Base-by-base conservation (phyloP, 768 basidiomycete species). In the Suillus occidentalis region DNA sequence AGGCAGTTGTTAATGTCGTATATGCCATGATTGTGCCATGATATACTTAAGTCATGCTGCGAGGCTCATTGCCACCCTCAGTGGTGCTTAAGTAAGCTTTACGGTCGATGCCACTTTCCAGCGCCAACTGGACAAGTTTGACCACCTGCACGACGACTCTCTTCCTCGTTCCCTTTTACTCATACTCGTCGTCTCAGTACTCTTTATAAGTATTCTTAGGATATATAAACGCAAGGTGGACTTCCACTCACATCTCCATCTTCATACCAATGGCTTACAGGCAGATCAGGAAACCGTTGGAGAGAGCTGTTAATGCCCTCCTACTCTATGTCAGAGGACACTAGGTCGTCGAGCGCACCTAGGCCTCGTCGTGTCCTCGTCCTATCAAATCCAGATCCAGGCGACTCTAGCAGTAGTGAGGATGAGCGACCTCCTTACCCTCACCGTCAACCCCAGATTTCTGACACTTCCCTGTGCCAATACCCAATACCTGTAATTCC, bases 341-440 rank as follows among this genome's bases (percentile, higher is more conserved):
- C 81, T 63, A 79, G 83, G 75, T 79, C 79, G 50, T 55, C 58
- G 18, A 71, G 67, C 69, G 69, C 71, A 34, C 70, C 73, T 58
- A 77, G 66, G 62, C 66, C 64, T 66, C 81, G 75, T 70, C 80
- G 79, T 67, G 75, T 85, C 63, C 82, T 88, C 50, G 82, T 84
- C 73, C 81, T 91, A 68, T 81, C 84, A 66, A 91, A 91, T 72
- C 88, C 87, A 2, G 80, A 83, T 71, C 82, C 84, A 25, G 86
- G 82, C 56, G 81, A 79, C 62, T 77, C 75, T 34, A 78, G 79
- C 66, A 75, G 77, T 64, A 76, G 75, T 71, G 78, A 80, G 49
- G 78, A 80, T 62, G 79, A 78, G 63, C 77, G 67, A 57, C 64
- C 37, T 16, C 65, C 9, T 37, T 56, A 63, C 52, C 66, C n/a